Percentiles rank a stretch among this genome's conserved stretches.
These are phyloP conservation scores for Effrenium voratum DNA, from an alignment of 73 alveolate species.

Conservation along the genomic window DNA sequence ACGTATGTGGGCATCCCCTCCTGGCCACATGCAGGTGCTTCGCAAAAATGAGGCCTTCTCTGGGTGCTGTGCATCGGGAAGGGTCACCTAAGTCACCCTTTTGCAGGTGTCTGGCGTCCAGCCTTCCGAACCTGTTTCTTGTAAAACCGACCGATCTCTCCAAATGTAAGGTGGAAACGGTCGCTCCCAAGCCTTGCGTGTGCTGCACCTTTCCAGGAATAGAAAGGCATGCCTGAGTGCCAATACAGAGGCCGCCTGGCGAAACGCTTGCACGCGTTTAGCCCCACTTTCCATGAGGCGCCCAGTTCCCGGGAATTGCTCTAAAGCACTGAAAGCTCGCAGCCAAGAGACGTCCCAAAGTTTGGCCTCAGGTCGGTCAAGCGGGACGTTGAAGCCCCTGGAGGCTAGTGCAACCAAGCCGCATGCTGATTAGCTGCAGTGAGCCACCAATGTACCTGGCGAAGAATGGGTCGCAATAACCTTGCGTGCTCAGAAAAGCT, in stretches of 20 bases:
- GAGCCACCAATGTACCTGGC: conserved; percentile 90
- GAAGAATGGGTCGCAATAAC: neutral
- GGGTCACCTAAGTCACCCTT: no score
- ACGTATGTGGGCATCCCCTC: conserved; percentile 94
- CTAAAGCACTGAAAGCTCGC: neutral
- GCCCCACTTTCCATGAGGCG: neutral
- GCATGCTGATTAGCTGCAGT: conserved; percentile 83
- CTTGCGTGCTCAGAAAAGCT: neutral
- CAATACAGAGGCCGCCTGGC: neutral
- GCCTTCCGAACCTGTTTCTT: no score
- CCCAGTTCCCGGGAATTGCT: neutral
- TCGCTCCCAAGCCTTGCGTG: conserved; percentile 87
- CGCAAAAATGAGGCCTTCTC: no score
- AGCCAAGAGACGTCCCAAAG: conserved; percentile 66
- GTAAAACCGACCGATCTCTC: no score
- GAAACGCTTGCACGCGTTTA: neutral
- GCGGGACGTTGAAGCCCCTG: neutral
- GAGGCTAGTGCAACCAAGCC: neutral
- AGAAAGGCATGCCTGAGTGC: conserved; percentile 78
- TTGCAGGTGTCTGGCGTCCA: no score
- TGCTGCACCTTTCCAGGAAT: conserved; percentile 69
- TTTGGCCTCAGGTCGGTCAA: conserved; percentile 38
- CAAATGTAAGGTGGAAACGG: no score
- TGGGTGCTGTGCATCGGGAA: no score
- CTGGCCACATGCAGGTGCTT: conserved; percentile 9